phyloP scores from a whole-genome alignment of 2,329 filamentous ascomycete genomes.

The Colletotrichum tanaceti region DNA sequence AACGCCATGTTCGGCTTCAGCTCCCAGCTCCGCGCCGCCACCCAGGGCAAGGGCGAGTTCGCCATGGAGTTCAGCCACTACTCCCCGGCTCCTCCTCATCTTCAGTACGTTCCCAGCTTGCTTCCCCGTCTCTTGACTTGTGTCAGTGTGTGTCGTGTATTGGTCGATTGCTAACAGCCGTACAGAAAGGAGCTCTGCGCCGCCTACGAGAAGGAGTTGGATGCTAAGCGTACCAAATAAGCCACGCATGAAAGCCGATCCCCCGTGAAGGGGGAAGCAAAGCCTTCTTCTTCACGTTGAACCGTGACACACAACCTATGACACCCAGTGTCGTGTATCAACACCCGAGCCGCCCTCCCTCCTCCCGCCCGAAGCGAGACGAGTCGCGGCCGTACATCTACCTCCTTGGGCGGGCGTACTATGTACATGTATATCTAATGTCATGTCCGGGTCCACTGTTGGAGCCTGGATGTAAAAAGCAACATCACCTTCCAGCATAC shows the following conservation, averaged over 20 bases:
- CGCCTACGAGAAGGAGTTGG: slow-evolving; percentile 69
- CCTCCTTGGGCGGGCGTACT: slow-evolving; percentile 30
- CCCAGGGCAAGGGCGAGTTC: slow-evolving; percentile 98
- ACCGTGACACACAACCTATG: slow-evolving; percentile 23
- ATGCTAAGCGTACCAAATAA: slow-evolving; percentile 67
- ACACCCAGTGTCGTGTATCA: slow-evolving; percentile 36
- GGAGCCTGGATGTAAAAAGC: slow-evolving; percentile 19
- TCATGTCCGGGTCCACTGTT: slow-evolving; percentile 25
- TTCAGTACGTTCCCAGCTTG: slow-evolving; percentile 75
- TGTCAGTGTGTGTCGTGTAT: slow-evolving; percentile 22
- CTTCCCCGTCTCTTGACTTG: neutral
- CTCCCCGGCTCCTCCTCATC: slow-evolving; percentile 82
- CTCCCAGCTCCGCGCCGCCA: slow-evolving; percentile 88
- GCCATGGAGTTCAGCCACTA: slow-evolving; percentile 99
- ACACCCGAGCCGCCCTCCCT: slow-evolving; percentile 18
- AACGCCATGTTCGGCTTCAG: slow-evolving; percentile 99
- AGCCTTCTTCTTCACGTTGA: neutral
- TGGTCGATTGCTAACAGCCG: slow-evolving; percentile 43
- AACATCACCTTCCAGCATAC: slow-evolving; percentile 19
- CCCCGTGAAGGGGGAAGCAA: neutral
- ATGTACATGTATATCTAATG: slow-evolving; percentile 40
- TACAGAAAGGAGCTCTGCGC: slow-evolving; percentile 68
- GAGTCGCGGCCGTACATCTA: slow-evolving; percentile 17
- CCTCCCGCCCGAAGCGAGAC: slow-evolving; percentile 12
- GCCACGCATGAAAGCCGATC: neutral